Percentiles rank a stretch among this genome's conserved stretches.
phyloP scores from a whole-genome alignment of 1,139 yeast genomes.

The Saccharomyces hybrid region DNA sequence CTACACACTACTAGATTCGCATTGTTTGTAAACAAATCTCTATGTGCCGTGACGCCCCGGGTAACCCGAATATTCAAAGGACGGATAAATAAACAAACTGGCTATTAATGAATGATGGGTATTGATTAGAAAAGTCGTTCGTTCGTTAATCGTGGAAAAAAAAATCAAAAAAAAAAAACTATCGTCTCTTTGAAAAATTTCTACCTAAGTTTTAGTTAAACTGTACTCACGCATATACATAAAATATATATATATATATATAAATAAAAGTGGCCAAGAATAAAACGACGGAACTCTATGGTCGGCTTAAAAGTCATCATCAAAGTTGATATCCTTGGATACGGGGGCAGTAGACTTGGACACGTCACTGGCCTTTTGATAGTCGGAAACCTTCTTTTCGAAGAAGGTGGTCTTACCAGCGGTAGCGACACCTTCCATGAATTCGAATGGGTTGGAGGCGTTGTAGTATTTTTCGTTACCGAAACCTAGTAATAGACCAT shows the following conservation, averaged over 20 bases:
- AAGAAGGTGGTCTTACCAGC: slow-evolving; percentile 98
- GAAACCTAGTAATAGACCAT: slow-evolving; percentile 77
- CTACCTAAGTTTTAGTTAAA: background rate
- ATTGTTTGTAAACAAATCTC: background rate
- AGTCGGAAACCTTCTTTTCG: slow-evolving; percentile 97
- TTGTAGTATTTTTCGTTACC: slow-evolving; percentile 88
- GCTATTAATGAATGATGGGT: too few relatives aligned
- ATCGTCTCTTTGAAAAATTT: background rate
- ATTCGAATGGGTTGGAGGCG: slow-evolving; percentile 90
- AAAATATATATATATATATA: background rate
- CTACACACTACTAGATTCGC: background rate
- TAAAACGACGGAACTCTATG: slow-evolving; percentile 1
- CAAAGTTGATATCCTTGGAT: slow-evolving; percentile 42
- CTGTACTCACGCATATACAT: background rate
- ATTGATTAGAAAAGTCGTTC: background rate
- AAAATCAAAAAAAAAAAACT: background rate
- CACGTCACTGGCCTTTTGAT: slow-evolving; percentile 98
- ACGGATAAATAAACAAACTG: background rate
- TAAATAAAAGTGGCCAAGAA: slow-evolving; percentile 1
- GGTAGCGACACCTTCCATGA: slow-evolving; percentile 95
- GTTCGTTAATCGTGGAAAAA: background rate
- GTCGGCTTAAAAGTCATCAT: slow-evolving; percentile 41
- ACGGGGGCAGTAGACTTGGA: slow-evolving; percentile 41
- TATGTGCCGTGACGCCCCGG: background rate
- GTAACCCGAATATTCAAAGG: background rate